Evolutionary conservation across 768 basidiomycete species (phyloP), one percentile per base, ranked within the genome.

Genomic region (Termitomyces heimii): DNA sequence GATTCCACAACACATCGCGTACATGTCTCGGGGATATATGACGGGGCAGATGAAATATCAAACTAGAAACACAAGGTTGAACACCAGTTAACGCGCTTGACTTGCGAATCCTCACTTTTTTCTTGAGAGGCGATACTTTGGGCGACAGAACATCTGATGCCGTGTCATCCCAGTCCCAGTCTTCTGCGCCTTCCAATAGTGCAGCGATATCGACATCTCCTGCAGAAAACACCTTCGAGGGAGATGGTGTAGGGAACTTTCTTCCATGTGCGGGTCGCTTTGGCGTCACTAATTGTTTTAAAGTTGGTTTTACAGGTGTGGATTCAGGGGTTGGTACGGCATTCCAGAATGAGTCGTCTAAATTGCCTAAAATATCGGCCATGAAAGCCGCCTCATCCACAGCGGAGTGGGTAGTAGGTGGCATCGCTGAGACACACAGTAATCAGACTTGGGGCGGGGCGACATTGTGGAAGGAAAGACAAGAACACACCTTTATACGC

Each of bases 91-190:
- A 56, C 47, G 16, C 31, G 20, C 26, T 35, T 29, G 22, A 34
- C n/a, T n/a, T 13, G 13, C 0, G 24, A 22, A 20, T 53, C 66
- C 66, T 39, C 50, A 67, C 62, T 62, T 64, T 48, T 55, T 64
- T 63, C 53, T 70, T 71, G 12, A 62, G 61, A 2, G 66, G 66
- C 32, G 74, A 72, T 55, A 82, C 85, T 56, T 74, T 77, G 3
- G 84, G 83, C 2, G 78, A 79, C 43, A 80, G 58, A 31, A 77
- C 75, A 58, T 82, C 80, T 0, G 71, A 67, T 50, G 76, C 73
- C 75, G 80, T 79, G 58, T 83, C 81, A 32, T 80, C 74, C 81
- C 85, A 83, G 61, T 90, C 85, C 84, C 87, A 88, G 37, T 78
- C 73, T 63, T 86, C 88, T 1, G 82, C 83, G 0, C 86, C 88